Evolutionary conservation across 805 yeast genomes (phyloP).

Genomic region (Candida berthetii): DNA sequence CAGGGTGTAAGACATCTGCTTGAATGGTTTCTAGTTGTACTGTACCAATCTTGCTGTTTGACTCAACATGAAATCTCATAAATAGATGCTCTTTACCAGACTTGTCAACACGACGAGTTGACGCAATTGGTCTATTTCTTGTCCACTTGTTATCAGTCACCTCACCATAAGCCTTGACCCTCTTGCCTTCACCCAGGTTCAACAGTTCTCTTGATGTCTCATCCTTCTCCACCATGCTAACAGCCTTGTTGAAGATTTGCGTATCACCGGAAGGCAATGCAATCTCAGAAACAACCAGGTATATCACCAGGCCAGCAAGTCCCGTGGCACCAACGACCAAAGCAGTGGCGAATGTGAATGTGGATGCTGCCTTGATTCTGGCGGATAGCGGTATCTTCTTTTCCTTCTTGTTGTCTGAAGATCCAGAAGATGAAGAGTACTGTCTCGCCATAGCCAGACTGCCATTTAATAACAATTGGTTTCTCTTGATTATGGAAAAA

Average conservation of each 20-base stretch:
- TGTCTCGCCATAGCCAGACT: no score
- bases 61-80: slow-evolving; percentile 85
- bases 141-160: slow-evolving; percentile 70
- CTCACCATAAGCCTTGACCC: slow-evolving; percentile 83
- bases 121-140: slow-evolving; percentile 78
- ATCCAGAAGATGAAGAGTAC: no score
- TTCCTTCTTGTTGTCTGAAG: no score
- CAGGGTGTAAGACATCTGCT: slow-evolving; percentile 54
- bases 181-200: slow-evolving; percentile 37
- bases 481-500: no score
- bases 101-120: slow-evolving; percentile 58
- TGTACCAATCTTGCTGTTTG: slow-evolving; percentile 55
- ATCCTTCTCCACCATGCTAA: slow-evolving; percentile 67
- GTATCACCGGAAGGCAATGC: slow-evolving; percentile 91
- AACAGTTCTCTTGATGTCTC: slow-evolving; percentile 51
- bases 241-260: slow-evolving; percentile 82
- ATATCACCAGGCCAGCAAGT: slow-evolving; percentile 60
- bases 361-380: slow-evolving; percentile 46
- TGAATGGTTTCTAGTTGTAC: slow-evolving; percentile 81
- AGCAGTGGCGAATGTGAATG: slow-evolving; percentile 55
- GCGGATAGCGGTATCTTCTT: slow-evolving; percentile 35
- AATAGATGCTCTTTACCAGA: slow-evolving; percentile 76
- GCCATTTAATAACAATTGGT: no score
- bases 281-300: slow-evolving; percentile 71
- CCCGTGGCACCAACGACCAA: slow-evolving; percentile 67